Evolutionary conservation across 169 alveolate genomes (phyloP).

Genomic region (Cryptosporidium xiaoi): DNA sequence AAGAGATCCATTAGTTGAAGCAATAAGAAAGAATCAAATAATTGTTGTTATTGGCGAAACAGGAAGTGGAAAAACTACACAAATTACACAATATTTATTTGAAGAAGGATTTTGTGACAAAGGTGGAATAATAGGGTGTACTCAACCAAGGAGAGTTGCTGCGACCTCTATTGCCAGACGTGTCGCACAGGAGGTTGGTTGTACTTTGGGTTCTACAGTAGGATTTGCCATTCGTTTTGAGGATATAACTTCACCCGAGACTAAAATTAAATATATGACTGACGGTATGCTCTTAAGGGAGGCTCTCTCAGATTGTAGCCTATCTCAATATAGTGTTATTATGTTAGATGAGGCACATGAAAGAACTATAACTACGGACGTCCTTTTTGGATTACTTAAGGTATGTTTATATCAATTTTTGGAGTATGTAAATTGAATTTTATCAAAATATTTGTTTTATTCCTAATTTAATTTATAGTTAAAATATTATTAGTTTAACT

Average conservation of each 20-base stretch:
- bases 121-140: constrained; percentile 94
- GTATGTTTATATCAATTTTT: constrained; percentile 74
- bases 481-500: constrained; percentile 20
- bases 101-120: constrained; percentile 92
- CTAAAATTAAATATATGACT: constrained; percentile 98
- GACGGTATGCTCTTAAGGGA: constrained; percentile 99
- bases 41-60: constrained; percentile 99
- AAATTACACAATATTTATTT: constrained; percentile 95
- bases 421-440: background rate
- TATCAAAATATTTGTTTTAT: background rate
- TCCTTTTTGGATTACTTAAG: constrained; percentile 96
- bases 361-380: constrained; percentile 98
- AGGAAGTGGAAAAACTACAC: constrained; percentile 98
- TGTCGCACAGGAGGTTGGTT: constrained; percentile 98
- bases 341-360: constrained; percentile 99
- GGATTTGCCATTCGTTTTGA: constrained; percentile 97
- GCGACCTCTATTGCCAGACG: constrained; percentile 97
- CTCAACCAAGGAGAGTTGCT: constrained; percentile 99
- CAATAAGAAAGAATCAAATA: constrained; percentile 90
- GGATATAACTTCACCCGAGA: constrained; percentile 95
- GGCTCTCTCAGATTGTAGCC: constrained; percentile 92
- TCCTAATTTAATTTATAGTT: background rate
- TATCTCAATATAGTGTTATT: constrained; percentile 92
- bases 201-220: constrained; percentile 96
- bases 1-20: constrained; percentile 91